phyloP scores from a whole-genome alignment of 805 yeast species.

The Myxozyma neglecta region DNA sequence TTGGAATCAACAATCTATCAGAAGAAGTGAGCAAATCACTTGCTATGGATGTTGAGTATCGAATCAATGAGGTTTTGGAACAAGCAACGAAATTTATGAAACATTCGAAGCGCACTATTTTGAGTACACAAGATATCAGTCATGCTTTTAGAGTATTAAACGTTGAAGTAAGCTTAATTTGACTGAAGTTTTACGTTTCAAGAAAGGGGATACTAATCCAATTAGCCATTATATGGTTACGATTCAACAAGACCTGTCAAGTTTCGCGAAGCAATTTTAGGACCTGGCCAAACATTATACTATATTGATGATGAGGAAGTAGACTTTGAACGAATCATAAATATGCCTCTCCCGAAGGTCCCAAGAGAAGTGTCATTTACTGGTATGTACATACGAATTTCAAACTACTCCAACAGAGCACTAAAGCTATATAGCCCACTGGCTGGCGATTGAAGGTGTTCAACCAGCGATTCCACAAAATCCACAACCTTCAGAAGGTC shows the following conservation, averaged over 20 bases:
- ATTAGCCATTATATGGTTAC: conserved; percentile 45
- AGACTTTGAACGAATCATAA: conserved; percentile 89
- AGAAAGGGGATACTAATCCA: background rate
- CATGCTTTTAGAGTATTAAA: conserved; percentile 81
- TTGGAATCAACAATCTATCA: conserved; percentile 71
- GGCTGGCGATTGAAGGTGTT: conserved; percentile 98
- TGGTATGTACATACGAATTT: conserved; percentile 52
- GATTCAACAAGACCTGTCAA: conserved; percentile 57
- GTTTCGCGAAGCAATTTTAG: conserved; percentile 85
- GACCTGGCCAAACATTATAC: conserved; percentile 90
- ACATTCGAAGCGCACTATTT: conserved; percentile 79
- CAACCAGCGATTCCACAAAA: conserved; percentile 98
- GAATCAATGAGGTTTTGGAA: conserved; percentile 91
- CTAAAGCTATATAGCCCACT: conserved; percentile 41
- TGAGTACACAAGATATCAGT: conserved; percentile 78
- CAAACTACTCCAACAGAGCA: no score
- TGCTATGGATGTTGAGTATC: conserved; percentile 99
- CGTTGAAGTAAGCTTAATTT: conserved; percentile 68
- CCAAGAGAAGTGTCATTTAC: conserved; percentile 91
- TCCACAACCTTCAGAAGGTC: conserved; percentile 49
- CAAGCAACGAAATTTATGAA: conserved; percentile 96
- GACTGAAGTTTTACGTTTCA: background rate
- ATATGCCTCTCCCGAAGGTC: conserved; percentile 91
- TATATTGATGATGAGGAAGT: conserved; percentile 89
- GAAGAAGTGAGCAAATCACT: conserved; percentile 92